These are phyloP conservation scores for Tylopilus intermedius DNA, from an alignment of 768 basidiomycete species.

Conservation along the genomic window DNA sequence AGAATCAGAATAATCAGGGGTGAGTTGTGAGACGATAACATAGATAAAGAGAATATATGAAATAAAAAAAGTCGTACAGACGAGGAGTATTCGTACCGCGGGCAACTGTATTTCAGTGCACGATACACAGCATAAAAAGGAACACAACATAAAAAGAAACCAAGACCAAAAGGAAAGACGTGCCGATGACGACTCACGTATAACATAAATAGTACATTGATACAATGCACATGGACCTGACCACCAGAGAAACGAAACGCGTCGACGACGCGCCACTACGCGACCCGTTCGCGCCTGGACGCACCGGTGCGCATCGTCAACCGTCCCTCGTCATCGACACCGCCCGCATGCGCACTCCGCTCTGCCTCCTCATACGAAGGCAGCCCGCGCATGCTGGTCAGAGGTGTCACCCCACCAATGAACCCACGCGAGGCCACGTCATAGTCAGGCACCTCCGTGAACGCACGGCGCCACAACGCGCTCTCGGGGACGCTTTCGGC, in stretches of 20 bases:
- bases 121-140: no score
- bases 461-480: constrained; percentile 53
- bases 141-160: no score
- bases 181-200: neutral
- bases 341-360: neutral
- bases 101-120: no score
- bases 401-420: constrained; percentile 85
- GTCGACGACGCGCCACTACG: no score
- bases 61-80: no score
- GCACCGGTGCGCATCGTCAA: constrained; percentile 8
- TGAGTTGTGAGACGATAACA: no score
- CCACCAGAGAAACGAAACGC: neutral
- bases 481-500: constrained; percentile 26
- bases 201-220: neutral
- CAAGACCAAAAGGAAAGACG: no score
- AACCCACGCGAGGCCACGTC: constrained; percentile 80
- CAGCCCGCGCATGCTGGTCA: constrained; percentile 68
- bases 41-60: no score
- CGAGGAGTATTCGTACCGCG: no score
- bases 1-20: no score
- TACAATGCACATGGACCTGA: neutral
- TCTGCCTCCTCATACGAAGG: constrained; percentile 82
- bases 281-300: no score
- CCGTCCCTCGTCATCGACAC: neutral
- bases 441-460: constrained; percentile 83